phyloP scores from a whole-genome alignment of 345 rosid genomes.

The Salix exigua region DNA sequence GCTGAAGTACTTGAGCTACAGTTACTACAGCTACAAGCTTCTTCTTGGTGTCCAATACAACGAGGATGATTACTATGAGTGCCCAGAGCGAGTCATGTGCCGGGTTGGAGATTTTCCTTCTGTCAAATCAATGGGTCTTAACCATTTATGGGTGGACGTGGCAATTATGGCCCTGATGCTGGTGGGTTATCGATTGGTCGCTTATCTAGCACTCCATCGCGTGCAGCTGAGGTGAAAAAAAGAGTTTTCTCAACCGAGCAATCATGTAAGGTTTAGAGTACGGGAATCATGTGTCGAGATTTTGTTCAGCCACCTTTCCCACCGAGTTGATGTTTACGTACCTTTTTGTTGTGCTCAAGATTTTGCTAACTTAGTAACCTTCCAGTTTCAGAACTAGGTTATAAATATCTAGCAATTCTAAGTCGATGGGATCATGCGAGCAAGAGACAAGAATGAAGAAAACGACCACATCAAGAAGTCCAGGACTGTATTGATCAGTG shows the following conservation, averaged over 20 bases:
- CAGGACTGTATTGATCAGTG: conserved; percentile 20
- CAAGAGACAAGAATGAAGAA: conserved; percentile 9
- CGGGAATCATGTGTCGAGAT: conserved; percentile 32
- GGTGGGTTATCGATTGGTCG: conserved; percentile 83
- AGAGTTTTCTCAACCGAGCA: conserved; percentile 40
- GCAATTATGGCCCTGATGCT: conserved; percentile 81
- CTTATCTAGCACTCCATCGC: conserved; percentile 75
- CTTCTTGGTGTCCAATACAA: conserved; percentile 91
- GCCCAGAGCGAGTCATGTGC: conserved; percentile 68
- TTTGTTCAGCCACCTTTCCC: conserved; percentile 27
- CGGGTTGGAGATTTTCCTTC: conserved; percentile 82
- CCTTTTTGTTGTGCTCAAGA: conserved; percentile 17
- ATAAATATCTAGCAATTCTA: not conserved
- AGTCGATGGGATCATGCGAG: not conserved
- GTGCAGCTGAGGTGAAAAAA: conserved; percentile 51
- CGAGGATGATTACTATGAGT: conserved; percentile 67
- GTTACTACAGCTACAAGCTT: conserved; percentile 95
- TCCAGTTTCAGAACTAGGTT: conserved; percentile 24
- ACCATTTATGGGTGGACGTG: conserved; percentile 80
- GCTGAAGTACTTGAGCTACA: conserved; percentile 95
- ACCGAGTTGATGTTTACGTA: conserved; percentile 22
- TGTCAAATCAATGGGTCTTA: conserved; percentile 76
- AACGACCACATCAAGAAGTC: conserved; percentile 27
- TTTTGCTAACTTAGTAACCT: conserved; percentile 16
- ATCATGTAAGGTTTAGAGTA: conserved; percentile 38